These are phyloP conservation scores for Stagonosporopsis rhizophila DNA, from an alignment of 2,329 filamentous ascomycete species.

Conservation along the genomic window DNA sequence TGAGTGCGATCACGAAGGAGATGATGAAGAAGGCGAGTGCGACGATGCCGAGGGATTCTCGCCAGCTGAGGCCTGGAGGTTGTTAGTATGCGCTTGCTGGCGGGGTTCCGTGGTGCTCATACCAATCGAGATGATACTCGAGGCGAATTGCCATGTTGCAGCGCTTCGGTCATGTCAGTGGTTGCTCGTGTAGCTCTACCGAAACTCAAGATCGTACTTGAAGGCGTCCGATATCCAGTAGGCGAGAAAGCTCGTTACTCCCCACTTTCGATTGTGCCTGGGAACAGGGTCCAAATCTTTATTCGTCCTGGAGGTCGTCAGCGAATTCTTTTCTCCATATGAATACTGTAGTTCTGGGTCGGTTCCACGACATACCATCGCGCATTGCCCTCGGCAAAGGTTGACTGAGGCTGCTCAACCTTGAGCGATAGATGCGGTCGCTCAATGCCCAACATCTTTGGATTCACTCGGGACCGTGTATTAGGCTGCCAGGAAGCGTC, in stretches of 20 bases:
- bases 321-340: neutral
- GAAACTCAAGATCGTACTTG: slow-evolving; percentile 43
- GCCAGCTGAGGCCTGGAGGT: slow-evolving; percentile 58
- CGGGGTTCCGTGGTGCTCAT: neutral
- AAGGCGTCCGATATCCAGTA: slow-evolving; percentile 63
- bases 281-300: slow-evolving; percentile 60
- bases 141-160: slow-evolving; percentile 61
- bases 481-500: neutral
- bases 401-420: slow-evolving; percentile 55
- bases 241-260: slow-evolving; percentile 55
- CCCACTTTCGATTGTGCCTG: slow-evolving; percentile 54
- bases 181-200: neutral
- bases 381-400: slow-evolving; percentile 53
- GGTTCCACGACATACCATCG: slow-evolving; percentile 34
- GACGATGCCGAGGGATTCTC: slow-evolving; percentile 62
- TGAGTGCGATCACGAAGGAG: slow-evolving; percentile 66
- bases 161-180: slow-evolving; percentile 34
- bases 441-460: slow-evolving; percentile 43
- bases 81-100: neutral
- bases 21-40: slow-evolving; percentile 61
- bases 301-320: slow-evolving; percentile 49
- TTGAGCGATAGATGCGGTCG: slow-evolving; percentile 49
- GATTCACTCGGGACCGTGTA: neutral
- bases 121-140: slow-evolving; percentile 49
- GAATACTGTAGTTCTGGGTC: neutral